Evolutionary conservation across 805 yeast genomes (phyloP).

Genomic region (Candida ipomoeae): DNA sequence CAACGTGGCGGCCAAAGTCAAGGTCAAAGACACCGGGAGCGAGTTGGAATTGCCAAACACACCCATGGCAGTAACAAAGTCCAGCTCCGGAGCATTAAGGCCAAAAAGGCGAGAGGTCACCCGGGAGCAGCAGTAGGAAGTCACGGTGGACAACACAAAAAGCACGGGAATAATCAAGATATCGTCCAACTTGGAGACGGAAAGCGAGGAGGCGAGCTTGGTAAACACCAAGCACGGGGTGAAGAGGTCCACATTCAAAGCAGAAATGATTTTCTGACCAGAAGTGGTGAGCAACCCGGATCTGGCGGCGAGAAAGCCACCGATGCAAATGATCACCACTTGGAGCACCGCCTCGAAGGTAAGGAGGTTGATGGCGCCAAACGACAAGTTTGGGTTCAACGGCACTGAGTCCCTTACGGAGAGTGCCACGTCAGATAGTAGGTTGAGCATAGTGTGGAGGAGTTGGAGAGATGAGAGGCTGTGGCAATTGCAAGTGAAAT

Average conservation of each 20-base stretch:
- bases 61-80: constrained; percentile 94
- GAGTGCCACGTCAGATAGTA: constrained; percentile 6
- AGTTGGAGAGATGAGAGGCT: background rate
- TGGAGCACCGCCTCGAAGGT: constrained; percentile 91
- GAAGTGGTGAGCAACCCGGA: constrained; percentile 62
- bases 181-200: constrained; percentile 73
- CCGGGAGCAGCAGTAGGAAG: constrained; percentile 63
- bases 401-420: constrained; percentile 3
- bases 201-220: constrained; percentile 64
- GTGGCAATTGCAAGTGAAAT: constrained; percentile 1
- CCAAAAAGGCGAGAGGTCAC: constrained; percentile 48
- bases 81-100: constrained; percentile 71
- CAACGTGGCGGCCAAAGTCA: constrained; percentile 71
- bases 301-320: constrained; percentile 83
- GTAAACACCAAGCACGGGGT: constrained; percentile 94
- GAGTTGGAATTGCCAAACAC: constrained; percentile 96
- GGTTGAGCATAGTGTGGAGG: constrained; percentile 2
- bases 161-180: constrained; percentile 80
- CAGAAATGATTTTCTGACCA: constrained; percentile 74
- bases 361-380: constrained; percentile 50
- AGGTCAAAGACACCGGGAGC: constrained; percentile 84
- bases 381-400: constrained; percentile 29
- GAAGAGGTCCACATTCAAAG: constrained; percentile 83
- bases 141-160: constrained; percentile 75
- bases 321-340: constrained; percentile 78